phyloP scores from a whole-genome alignment of 2,329 filamentous ascomycete species.

The Sarocladium kiliense region DNA sequence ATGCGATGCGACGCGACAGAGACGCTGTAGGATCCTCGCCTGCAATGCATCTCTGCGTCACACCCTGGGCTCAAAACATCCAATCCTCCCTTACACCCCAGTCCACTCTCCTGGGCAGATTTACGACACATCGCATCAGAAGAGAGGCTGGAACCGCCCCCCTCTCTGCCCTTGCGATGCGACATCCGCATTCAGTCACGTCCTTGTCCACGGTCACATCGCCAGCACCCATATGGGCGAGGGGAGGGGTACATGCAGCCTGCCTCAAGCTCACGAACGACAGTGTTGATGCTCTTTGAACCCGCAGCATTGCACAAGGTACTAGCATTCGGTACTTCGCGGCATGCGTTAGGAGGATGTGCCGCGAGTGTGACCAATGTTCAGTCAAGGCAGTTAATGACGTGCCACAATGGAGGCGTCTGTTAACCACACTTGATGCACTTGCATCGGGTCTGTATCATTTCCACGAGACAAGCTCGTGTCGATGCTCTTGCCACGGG shows the following conservation, averaged over 20 bases:
- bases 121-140: conserved; percentile 3
- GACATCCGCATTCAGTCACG: not conserved
- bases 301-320: too few relatives aligned
- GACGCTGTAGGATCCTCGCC: not conserved
- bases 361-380: too few relatives aligned
- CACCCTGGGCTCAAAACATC: not conserved
- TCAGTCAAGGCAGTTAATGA: too few relatives aligned
- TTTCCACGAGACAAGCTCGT: not conserved
- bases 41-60: not conserved
- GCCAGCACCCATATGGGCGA: not conserved
- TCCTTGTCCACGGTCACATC: not conserved
- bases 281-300: not conserved
- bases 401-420: too few relatives aligned
- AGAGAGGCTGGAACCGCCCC: not conserved
- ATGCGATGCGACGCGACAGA: not conserved
- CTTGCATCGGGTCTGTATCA: not conserved
- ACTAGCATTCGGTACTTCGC: too few relatives aligned
- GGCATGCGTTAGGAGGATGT: too few relatives aligned
- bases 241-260: not conserved
- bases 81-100: too few relatives aligned
- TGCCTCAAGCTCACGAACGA: not conserved
- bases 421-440: not conserved
- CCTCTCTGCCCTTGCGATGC: not conserved
- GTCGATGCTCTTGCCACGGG: not conserved
- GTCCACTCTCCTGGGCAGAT: not conserved